Evolutionary conservation across 148 eudicot species (phyloP), one percentile per base, ranked within the genome.

Genomic region (Amaranthus palmeri): DNA sequence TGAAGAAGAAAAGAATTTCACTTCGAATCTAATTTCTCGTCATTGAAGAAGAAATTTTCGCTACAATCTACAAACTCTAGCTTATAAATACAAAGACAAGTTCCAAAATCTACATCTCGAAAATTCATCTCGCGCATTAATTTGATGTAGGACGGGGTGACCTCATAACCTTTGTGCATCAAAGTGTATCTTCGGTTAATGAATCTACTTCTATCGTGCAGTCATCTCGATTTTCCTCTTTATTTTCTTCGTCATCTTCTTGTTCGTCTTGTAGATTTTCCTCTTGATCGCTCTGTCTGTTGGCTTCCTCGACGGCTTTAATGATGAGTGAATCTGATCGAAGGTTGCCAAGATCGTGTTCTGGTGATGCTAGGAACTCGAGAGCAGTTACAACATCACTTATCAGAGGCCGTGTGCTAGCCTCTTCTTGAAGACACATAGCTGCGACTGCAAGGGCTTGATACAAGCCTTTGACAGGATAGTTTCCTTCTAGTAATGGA

Each of bases 401-500:
- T 40, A 90, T 86, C 43, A 88, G 70, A 15, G 92, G 96, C 17
- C 96, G 79, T 0, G 90, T 85, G 72, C 66, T 77, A 48, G 96
- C 87, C 81, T 88, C 92, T 14, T 88, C 92, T 78, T 90, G 92
- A 3, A 90, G 84, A 67, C 96, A 88, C 92, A 88, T 90, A 17
- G 86, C 73, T 74, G 92, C 92, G 14, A 90, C 83, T 36, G 96
- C 96, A 58, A 90, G 78, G 54, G 96, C 96, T 85, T 90, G 96
- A 62, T 86, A 75, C 8, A 90, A 76, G 55, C 86, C 85, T 63
- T 80, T 90, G 49, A 76, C 65, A 0, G 92, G 91, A 71, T 82
- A 90, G 47, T 82, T 80, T 6, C 81, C 92, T 72, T 70, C 72
- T 7, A 90, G 84, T 17, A 75, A 70, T 54, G 96, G 96, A 57